Base-by-base conservation (phyloP, 2,329 filamentous ascomycete genomes). In the Escovopsis weberi region DNA sequence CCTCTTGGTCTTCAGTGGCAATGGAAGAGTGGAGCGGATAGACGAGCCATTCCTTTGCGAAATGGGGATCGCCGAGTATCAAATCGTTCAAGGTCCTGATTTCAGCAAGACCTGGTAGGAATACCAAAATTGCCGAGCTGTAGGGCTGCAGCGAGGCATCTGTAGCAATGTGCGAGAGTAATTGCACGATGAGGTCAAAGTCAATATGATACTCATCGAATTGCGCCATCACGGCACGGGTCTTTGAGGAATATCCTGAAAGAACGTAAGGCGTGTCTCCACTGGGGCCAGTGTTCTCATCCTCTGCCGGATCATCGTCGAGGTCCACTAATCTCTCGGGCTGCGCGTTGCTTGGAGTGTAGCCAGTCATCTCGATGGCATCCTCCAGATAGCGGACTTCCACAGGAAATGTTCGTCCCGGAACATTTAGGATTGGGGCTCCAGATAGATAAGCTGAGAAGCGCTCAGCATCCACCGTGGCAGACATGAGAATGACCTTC, bases 401-500 rank as follows among this genome's bases (percentile, higher is more conserved):
- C 2, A 98, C 91, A 0, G 91, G 89, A 55, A 93, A 98, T 0
- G 89, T 96, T 38, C 91, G 78, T 1, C 91, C 91, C 2, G 91
- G 91, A 12, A 98, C 86, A 46, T 83, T 87, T 42, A 98, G 68
- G 35, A 96, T 78, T 0, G 89, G 89, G 1, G 89, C 89, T 4
- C 80, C 78, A 43, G 81, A 80, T 2, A 98, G 73, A 56, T 96
- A 98, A 10, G 77, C 75, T 0, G 91, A 95, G 58, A 98, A 95
- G 12, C 81, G 80, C 46, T 89, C 80, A 0, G 91, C 86, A 59
- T 98, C 86, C 7, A 98, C 86, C 1, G 91, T 98, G 10, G 91
- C 91, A 50, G 89, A 96, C 91, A 98, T 98, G 39, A 98, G 72
- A 33, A 98, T 74, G 18, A 98, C 82, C 61, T 94, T 96, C 41